These are phyloP conservation scores for Tephrocybe sp. DNA, from an alignment of 768 basidiomycete genomes.

Conservation along the genomic window DNA sequence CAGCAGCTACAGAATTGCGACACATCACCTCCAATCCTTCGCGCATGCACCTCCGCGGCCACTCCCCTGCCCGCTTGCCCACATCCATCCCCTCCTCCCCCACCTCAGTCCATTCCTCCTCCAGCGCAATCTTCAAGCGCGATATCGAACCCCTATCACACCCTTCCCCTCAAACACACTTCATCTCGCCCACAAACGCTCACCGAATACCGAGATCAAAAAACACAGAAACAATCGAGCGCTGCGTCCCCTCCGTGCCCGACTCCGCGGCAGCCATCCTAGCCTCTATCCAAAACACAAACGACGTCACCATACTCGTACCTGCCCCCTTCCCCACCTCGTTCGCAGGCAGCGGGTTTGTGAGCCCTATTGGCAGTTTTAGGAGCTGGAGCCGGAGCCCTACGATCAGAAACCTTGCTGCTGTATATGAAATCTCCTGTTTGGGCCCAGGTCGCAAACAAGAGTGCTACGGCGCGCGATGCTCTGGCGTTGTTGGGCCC, in stretches of 20 bases:
- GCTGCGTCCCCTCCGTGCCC: conserved; percentile 81
- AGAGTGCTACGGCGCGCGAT: too few relatives aligned
- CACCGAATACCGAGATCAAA: conserved; percentile 75
- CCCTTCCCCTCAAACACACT: conserved; percentile 23
- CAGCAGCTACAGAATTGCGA: conserved; percentile 41
- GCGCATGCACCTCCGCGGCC: conserved; percentile 41
- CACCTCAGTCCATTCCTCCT: conserved; percentile 78
- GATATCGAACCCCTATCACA: conserved; percentile 74
- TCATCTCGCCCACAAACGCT: conserved; percentile 50
- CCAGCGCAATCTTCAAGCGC: conserved; percentile 89
- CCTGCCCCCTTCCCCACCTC: conserved; percentile 33
- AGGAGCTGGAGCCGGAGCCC: conserved; percentile 71
- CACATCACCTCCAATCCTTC: conserved; percentile 52
- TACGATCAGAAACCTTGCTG: conserved; percentile 28
- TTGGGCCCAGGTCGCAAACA: too few relatives aligned
- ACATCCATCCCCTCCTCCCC: conserved; percentile 79
- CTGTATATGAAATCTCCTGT: conserved; percentile 5
- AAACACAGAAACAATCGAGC: conserved; percentile 72
- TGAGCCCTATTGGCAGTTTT: conserved; percentile 69
- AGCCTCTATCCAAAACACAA: conserved; percentile 38
- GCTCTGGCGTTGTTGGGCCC: background rate
- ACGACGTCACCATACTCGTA: conserved; percentile 64
- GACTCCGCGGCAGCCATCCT: conserved; percentile 82
- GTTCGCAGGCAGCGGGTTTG: conserved; percentile 51
- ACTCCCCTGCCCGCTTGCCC: conserved; percentile 49